Percentiles rank a stretch among this genome's conserved stretches.
phyloP scores from a whole-genome alignment of 2,329 filamentous ascomycete species.

The Exophiala oligosperma region DNA sequence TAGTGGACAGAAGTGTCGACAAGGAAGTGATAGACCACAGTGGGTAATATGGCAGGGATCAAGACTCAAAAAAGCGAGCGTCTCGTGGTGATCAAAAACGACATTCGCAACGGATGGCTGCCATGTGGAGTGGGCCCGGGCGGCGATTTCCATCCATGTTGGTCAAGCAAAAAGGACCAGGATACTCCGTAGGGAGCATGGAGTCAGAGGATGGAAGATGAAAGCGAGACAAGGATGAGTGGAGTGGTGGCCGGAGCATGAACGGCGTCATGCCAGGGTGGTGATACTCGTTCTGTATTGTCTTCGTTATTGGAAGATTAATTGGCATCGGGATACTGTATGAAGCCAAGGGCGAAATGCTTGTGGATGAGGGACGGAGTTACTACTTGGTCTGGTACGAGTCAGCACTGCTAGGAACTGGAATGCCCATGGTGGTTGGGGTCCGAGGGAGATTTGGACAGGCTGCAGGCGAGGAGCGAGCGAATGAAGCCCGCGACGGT shows the following conservation, averaged over 20 bases:
- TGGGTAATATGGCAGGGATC: background rate
- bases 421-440: no score
- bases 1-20: no score
- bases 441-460: no score
- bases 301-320: no score
- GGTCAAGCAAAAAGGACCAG: background rate
- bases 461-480: no score
- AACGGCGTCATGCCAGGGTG: background rate
- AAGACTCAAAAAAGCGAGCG: background rate
- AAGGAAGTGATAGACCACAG: background rate
- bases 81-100: background rate
- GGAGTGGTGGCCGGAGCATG: background rate
- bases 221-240: background rate
- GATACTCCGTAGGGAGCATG: background rate
- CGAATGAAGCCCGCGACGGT: no score
- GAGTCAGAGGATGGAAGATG: no score
- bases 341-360: background rate
- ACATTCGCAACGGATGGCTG: constrained; percentile 1
- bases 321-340: background rate
- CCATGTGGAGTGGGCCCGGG: constrained; percentile 2
- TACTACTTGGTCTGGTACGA: no score
- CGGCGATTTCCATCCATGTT: background rate
- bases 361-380: background rate
- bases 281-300: background rate
- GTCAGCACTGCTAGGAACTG: no score